Conservation (phyloP, 306 rosid genomes). For the Fragaria ananassa region DNA sequence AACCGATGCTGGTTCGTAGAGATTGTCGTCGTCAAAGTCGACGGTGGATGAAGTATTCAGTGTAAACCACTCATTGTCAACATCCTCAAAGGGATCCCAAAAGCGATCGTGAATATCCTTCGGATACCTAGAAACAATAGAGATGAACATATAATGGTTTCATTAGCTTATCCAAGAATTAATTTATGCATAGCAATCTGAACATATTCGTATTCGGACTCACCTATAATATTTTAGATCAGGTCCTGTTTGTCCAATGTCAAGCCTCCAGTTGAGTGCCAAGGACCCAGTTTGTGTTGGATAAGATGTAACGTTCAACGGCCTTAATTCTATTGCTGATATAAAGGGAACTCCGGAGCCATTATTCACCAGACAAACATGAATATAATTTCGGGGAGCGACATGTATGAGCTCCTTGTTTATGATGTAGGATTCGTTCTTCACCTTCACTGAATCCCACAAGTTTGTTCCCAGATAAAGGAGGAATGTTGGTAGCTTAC, state of each 20-base stretch:
- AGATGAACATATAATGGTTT: not conserved
- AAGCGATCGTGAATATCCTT: slow-evolving; percentile 41
- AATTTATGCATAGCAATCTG: not conserved
- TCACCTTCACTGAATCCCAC: slow-evolving; percentile 30
- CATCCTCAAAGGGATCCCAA: slow-evolving; percentile 29
- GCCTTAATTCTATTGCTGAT: slow-evolving; percentile 15
- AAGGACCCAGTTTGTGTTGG: not conserved
- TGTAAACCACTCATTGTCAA: not conserved
- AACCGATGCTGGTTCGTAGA: slow-evolving; percentile 16
- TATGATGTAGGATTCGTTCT: not conserved
- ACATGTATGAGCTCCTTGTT: slow-evolving; percentile 38
- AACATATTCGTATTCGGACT: not conserved
- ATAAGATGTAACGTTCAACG: not conserved
- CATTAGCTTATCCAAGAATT: not conserved
- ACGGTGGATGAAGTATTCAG: not conserved
- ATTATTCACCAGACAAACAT: slow-evolving; percentile 14
- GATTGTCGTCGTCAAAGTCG: not conserved
- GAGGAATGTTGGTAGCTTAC: slow-evolving; percentile 21
- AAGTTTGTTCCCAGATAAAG: slow-evolving; percentile 31
- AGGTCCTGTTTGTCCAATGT: not conserved
- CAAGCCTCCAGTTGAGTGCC: not conserved
- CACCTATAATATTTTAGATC: not conserved
- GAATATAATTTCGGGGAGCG: not conserved
- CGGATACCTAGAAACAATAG: slow-evolving; percentile 24
- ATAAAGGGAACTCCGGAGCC: slow-evolving; percentile 11